Conservation (phyloP, 2,329 filamentous ascomycete species). For the Penicillium sp. region DNA sequence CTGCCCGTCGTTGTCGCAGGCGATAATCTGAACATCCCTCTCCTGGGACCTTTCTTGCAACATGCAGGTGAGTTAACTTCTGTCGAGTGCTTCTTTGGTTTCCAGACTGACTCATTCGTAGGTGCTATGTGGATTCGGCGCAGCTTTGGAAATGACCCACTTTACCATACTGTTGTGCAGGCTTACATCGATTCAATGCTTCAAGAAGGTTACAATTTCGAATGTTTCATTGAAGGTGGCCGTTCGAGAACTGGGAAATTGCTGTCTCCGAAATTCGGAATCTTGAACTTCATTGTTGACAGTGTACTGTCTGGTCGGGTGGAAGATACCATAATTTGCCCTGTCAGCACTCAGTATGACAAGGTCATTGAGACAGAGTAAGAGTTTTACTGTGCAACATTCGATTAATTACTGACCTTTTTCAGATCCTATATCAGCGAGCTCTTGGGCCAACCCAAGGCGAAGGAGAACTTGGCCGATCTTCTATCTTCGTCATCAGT, state of each 20-base stretch:
- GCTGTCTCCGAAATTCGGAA: slow-evolving; percentile 90
- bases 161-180: slow-evolving; percentile 92
- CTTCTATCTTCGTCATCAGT: slow-evolving; percentile 89
- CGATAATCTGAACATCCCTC: slow-evolving; percentile 92
- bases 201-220: slow-evolving; percentile 87
- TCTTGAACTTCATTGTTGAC: slow-evolving; percentile 86
- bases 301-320: slow-evolving; percentile 84
- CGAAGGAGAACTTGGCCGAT: slow-evolving; percentile 87
- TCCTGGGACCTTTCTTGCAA: slow-evolving; percentile 86
- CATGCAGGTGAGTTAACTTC: slow-evolving; percentile 63
- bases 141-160: slow-evolving; percentile 84
- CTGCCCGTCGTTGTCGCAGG: slow-evolving; percentile 90
- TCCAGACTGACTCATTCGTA: slow-evolving; percentile 25
- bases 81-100: background rate
- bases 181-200: slow-evolving; percentile 91
- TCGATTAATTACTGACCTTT: slow-evolving; percentile 10
- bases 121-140: slow-evolving; percentile 93
- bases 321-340: slow-evolving; percentile 87
- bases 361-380: slow-evolving; percentile 94
- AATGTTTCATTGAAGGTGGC: slow-evolving; percentile 96
- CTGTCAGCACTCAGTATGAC: slow-evolving; percentile 96
- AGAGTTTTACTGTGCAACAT: slow-evolving; percentile 7
- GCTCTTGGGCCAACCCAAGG: slow-evolving; percentile 88
- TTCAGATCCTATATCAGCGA: slow-evolving; percentile 82
- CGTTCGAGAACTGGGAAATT: slow-evolving; percentile 91